Evolutionary conservation across 441 rosid species (phyloP).

Genomic region (Mallotus japonicus): DNA sequence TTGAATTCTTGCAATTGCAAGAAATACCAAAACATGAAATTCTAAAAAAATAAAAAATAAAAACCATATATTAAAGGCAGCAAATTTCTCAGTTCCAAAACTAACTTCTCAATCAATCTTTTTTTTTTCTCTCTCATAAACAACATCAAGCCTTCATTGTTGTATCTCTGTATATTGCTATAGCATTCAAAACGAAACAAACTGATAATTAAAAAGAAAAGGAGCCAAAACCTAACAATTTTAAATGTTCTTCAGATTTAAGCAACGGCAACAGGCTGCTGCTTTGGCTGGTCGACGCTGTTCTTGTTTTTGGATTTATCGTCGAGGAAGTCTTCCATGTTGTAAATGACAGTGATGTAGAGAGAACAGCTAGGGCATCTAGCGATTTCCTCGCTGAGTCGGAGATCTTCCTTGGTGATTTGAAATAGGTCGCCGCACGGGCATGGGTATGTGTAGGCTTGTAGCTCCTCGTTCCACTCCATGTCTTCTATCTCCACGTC

Average conservation of each 20-base stretch:
- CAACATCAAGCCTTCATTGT: no score
- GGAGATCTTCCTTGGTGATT: constrained; percentile 80
- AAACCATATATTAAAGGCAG: no score
- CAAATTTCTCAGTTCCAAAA: no score
- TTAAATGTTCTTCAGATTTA: constrained; percentile 6
- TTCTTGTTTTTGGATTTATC: constrained; percentile 33
- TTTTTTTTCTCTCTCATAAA: no score
- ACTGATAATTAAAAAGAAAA: not conserved
- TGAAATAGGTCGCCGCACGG: constrained; percentile 94
- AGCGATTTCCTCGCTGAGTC: constrained; percentile 81
- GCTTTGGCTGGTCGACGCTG: constrained; percentile 34
- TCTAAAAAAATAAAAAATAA: no score
- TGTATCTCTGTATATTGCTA: no score
- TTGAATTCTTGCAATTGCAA: no score
- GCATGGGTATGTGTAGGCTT: constrained; percentile 85
- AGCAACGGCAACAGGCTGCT: constrained; percentile 62
- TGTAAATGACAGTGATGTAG: constrained; percentile 81
- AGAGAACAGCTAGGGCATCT: constrained; percentile 93
- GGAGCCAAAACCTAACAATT: not conserved
- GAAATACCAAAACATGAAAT: no score
- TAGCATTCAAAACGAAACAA: not conserved
- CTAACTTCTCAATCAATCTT: no score
- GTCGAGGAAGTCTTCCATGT: constrained; percentile 62
- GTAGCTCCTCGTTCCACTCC: constrained; percentile 87
- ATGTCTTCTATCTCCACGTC: constrained; percentile 95